phyloP scores from a whole-genome alignment of 768 basidiomycete species.

The Grammothele lineata region DNA sequence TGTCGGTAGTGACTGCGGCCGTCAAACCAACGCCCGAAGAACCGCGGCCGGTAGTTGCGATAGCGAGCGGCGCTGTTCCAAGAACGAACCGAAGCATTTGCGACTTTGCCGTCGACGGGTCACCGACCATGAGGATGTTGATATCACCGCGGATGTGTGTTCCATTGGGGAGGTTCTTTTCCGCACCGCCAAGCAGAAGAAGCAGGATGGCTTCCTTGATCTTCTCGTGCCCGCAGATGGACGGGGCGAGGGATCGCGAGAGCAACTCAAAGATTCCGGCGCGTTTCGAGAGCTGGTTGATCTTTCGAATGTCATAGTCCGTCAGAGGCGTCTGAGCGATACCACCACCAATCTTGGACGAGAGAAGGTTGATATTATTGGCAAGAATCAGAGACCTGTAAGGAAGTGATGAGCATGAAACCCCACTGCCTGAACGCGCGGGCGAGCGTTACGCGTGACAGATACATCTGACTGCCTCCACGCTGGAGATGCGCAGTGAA shows the following conservation, averaged over 20 bases:
- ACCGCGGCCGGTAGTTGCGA: constrained; percentile 96
- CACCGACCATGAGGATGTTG: constrained; percentile 99
- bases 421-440: constrained; percentile 12
- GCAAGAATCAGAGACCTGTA: constrained; percentile 86
- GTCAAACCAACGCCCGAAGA: constrained; percentile 99
- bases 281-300: constrained; percentile 90
- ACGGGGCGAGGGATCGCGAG: constrained; percentile 93
- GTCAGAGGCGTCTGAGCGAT: constrained; percentile 91
- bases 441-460: neutral
- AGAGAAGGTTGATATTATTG: constrained; percentile 92
- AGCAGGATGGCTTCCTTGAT: constrained; percentile 94
- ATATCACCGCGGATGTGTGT: constrained; percentile 99
- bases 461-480: neutral
- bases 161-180: constrained; percentile 96
- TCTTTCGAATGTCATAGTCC: constrained; percentile 90
- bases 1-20: constrained; percentile 96
- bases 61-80: constrained; percentile 92
- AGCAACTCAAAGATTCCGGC: constrained; percentile 84
- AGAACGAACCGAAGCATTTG: constrained; percentile 95
- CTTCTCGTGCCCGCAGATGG: constrained; percentile 93
- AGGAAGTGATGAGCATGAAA: no score
- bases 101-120: constrained; percentile 97
- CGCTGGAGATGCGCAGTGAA: no score
- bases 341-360: constrained; percentile 92
- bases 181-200: constrained; percentile 91